Conservation (phyloP, 331 rosid species). For the Stylosanthes scabra region DNA sequence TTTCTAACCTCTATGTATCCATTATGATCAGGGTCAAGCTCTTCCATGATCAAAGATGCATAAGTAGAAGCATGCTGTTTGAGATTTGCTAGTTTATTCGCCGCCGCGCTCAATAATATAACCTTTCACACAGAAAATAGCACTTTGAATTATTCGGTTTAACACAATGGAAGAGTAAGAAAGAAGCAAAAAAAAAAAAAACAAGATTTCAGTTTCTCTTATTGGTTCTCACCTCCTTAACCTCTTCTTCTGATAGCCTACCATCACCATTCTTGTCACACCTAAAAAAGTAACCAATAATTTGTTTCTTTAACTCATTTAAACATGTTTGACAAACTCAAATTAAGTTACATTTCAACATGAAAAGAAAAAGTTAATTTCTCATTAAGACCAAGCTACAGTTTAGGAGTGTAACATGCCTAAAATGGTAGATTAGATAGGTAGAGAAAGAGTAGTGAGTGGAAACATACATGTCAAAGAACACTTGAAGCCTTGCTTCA, state of each 20-base stretch:
- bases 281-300: constrained; percentile 49
- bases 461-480: constrained; percentile 82
- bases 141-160: constrained; percentile 39
- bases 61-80: constrained; percentile 62
- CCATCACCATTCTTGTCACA: constrained; percentile 99
- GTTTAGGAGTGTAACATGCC: background rate
- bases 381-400: too few relatives aligned
- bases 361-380: too few relatives aligned
- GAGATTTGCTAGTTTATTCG: constrained; percentile 79
- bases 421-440: background rate
- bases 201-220: constrained; percentile 25
- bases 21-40: constrained; percentile 83
- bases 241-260: constrained; percentile 85
- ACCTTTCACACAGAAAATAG: constrained; percentile 56
- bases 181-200: background rate
- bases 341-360: too few relatives aligned
- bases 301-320: constrained; percentile 8
- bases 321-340: too few relatives aligned
- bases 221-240: constrained; percentile 61
- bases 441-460: background rate
- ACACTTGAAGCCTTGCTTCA: constrained; percentile 81
- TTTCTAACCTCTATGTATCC: constrained; percentile 81
- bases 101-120: constrained; percentile 83
- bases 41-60: constrained; percentile 91
- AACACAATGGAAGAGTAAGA: constrained; percentile 3